Base-by-base conservation (phyloP, 176 grass and related monocot genomes). In the Microstegium vimineum region DNA sequence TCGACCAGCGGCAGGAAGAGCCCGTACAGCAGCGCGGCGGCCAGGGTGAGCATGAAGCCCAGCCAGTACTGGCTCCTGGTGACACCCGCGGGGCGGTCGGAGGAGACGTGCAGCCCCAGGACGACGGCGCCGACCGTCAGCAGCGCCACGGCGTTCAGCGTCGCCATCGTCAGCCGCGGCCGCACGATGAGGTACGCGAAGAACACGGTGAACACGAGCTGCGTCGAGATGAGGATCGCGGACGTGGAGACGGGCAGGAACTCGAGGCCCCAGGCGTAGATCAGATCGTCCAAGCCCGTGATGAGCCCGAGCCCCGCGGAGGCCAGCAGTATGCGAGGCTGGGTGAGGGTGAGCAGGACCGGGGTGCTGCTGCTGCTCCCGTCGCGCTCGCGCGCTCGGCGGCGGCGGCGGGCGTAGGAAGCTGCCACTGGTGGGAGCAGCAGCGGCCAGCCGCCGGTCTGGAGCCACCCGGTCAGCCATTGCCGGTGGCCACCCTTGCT, bases 191-290 rank as follows among this genome's bases (percentile, higher is more conserved):
- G 73, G 69, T 87, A 88, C 26, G 92, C 92, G 78, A 94, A 94
- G 68, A 88, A 57, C 14, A 89, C 90, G 2, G 90, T 94, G 78
- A 94, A 94, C 0, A 77, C 92, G 2, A 94, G 90, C 74, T 94
- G 92, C 69, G 90, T 92, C 68, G 92, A 94, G 78, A 90, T 83
- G 78, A 94, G 86, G 85, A 94, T 84, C 18, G 92, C 28, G 6
- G 92, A 92, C 38, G 90, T 92, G 84, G 92, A 94, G 2, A 91
- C 87, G 10, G 92, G 92, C 5, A 94, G 60, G 84, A 77, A 92
- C 8, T 87, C 74, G 5, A 94, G 90, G 35, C 92, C 84, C 64
- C 83, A 94, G 5, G 90, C 73, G 72, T 94, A 94, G 28, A 94
- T 14, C 65, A 85, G 87, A 64, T 92, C 64, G 54, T 90, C 87